Evolutionary conservation across 768 basidiomycete genomes (phyloP).

Genomic region (Boletus edulis): DNA sequence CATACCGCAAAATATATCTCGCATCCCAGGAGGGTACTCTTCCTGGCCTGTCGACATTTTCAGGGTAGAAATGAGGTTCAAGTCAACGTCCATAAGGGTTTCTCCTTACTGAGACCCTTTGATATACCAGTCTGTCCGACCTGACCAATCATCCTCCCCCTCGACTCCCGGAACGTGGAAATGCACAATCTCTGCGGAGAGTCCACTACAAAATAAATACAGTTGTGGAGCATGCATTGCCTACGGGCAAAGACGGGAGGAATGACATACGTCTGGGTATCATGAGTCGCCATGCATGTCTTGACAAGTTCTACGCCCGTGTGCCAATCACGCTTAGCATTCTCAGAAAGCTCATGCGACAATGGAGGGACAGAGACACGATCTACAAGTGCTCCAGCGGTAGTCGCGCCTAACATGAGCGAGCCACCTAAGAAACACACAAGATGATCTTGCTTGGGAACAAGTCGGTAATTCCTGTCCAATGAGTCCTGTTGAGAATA

Average conservation of each 20-base stretch:
- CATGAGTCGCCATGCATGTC: constrained; percentile 86
- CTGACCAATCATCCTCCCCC: constrained; percentile 42
- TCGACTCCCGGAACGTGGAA: constrained; percentile 64
- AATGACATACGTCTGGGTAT: constrained; percentile 70
- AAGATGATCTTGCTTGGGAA: constrained; percentile 92
- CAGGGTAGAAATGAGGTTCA: neutral
- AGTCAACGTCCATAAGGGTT: neutral
- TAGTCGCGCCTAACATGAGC: constrained; percentile 85
- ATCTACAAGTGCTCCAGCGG: constrained; percentile 50
- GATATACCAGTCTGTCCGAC: constrained; percentile 80
- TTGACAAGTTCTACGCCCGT: constrained; percentile 78
- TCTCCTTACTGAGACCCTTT: constrained; percentile 65
- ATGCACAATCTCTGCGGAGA: constrained; percentile 87
- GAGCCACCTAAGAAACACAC: constrained; percentile 94
- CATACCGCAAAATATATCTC: constrained; percentile 85
- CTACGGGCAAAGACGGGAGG: neutral
- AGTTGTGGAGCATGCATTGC: neutral
- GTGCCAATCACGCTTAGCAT: constrained; percentile 75
- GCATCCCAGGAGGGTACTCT: constrained; percentile 64
- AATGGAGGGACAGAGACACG: constrained; percentile 68
- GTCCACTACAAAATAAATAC: constrained; percentile 48
- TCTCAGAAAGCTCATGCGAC: constrained; percentile 55
- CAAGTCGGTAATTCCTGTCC: constrained; percentile 65
- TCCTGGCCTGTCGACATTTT: constrained; percentile 20
- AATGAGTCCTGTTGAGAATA: constrained; percentile 4